Evolutionary conservation across 768 basidiomycete genomes (phyloP).

Genomic region (Boletus pseudo-olivaceus): DNA sequence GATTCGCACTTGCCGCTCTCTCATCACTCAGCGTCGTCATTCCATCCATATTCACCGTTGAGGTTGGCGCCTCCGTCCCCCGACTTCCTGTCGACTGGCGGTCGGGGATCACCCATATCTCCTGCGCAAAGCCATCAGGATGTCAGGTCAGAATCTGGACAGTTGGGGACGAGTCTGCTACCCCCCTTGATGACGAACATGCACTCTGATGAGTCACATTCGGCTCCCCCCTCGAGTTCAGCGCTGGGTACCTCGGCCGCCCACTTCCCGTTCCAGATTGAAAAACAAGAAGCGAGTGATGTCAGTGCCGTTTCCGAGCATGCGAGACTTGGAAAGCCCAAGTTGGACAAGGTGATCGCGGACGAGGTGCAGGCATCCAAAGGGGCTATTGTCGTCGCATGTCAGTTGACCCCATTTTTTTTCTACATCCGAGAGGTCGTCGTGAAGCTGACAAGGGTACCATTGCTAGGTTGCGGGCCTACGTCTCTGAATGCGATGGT

Average conservation of each 20-base stretch:
- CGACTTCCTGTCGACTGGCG: background rate
- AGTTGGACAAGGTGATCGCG: slow-evolving; percentile 54
- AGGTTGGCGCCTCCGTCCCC: background rate
- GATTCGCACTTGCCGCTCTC: slow-evolving; percentile 11
- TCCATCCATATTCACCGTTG: background rate
- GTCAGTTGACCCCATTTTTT: slow-evolving; percentile 40
- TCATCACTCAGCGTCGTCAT: slow-evolving; percentile 5
- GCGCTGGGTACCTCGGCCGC: background rate
- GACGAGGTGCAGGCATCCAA: slow-evolving; percentile 58
- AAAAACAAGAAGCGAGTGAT: slow-evolving; percentile 56
- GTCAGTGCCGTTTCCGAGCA: slow-evolving; percentile 58
- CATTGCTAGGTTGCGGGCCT: slow-evolving; percentile 65
- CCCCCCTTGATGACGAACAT: background rate
- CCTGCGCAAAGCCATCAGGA: slow-evolving; percentile 4
- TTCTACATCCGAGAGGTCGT: too few species aligned
- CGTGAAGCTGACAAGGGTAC: background rate
- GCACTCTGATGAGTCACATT: background rate
- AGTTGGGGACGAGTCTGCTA: background rate
- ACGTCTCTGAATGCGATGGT: slow-evolving; percentile 65
- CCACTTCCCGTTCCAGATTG: slow-evolving; percentile 42
- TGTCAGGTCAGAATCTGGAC: slow-evolving; percentile 3
- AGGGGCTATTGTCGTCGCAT: slow-evolving; percentile 63
- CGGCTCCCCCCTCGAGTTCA: background rate
- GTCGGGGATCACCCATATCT: background rate
- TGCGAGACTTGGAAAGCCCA: slow-evolving; percentile 64